Evolutionary conservation across 169 alveolate species (phyloP).

Genomic region (Blepharisma undulans): DNA sequence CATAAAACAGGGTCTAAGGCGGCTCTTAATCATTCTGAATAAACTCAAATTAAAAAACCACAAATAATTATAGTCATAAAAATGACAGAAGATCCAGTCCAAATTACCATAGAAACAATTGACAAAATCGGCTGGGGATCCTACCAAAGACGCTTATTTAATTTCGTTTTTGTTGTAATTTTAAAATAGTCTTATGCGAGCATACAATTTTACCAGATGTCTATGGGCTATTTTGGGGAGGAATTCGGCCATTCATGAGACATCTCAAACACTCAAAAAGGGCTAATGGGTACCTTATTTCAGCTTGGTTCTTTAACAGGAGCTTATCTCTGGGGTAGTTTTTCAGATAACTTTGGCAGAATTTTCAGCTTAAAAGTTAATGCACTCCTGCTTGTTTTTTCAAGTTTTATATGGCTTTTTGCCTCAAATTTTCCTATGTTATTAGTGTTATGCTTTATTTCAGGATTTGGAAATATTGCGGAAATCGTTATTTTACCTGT

Average conservation of each 20-base stretch:
- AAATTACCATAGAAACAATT: not conserved
- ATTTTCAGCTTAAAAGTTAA: not conserved
- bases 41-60: not conserved
- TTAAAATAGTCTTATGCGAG: not conserved
- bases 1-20: not conserved
- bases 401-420: not conserved
- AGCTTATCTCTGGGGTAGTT: not conserved
- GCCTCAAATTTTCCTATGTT: not conserved
- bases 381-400: not conserved
- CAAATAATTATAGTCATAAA: not conserved
- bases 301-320: slow-evolving; percentile 20
- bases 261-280: not conserved
- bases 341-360: slow-evolving; percentile 22
- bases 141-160: not conserved
- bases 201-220: not conserved
- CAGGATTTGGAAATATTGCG: not conserved
- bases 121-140: slow-evolving; percentile 6
- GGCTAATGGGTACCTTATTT: not conserved
- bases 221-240: not conserved
- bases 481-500: not conserved
- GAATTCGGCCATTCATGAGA: not conserved
- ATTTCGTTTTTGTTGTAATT: not conserved
- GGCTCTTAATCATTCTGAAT: not conserved
- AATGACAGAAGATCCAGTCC: not conserved
- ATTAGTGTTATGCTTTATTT: not conserved